phyloP scores from a whole-genome alignment of 2,329 filamentous ascomycete genomes.

The Sporothrix globosa region DNA sequence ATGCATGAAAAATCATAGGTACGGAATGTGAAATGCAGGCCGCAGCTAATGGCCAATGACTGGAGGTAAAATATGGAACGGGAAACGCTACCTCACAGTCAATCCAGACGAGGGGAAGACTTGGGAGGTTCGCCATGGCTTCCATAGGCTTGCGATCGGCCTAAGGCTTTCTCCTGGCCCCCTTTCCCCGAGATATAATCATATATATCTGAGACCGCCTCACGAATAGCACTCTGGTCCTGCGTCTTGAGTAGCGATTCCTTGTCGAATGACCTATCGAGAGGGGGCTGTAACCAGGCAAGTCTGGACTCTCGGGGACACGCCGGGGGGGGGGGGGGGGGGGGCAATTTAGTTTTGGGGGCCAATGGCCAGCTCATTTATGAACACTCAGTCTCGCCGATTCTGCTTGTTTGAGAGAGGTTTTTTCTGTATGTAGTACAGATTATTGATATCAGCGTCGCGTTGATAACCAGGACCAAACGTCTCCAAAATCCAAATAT shows the following conservation, averaged over 20 bases:
- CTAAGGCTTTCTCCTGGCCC: no score
- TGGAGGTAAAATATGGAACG: background rate
- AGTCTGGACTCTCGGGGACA: background rate
- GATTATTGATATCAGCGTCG: background rate
- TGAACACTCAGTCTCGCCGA: background rate
- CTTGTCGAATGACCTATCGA: background rate
- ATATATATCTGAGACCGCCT: background rate
- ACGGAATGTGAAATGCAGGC: background rate
- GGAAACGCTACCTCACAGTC: slow-evolving; percentile 34
- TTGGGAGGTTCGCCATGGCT: slow-evolving; percentile 26
- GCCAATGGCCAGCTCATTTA: background rate
- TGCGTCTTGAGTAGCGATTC: background rate
- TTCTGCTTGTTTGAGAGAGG: background rate
- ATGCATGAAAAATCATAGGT: no score
- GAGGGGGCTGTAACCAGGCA: background rate
- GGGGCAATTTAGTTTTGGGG: no score
- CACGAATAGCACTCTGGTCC: background rate
- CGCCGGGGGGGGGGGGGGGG: no score
- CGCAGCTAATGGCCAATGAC: background rate
- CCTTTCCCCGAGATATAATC: background rate
- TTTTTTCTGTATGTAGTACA: no score
- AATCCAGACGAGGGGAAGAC: slow-evolving; percentile 35
- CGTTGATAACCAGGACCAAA: background rate
- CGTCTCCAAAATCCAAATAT: background rate
- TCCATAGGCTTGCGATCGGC: background rate